A percentile compares a stretch with the other conserved stretches of the same genome.
phyloP scores from a whole-genome alignment of 306 rosid species.

The Dalbergia cultrata region DNA sequence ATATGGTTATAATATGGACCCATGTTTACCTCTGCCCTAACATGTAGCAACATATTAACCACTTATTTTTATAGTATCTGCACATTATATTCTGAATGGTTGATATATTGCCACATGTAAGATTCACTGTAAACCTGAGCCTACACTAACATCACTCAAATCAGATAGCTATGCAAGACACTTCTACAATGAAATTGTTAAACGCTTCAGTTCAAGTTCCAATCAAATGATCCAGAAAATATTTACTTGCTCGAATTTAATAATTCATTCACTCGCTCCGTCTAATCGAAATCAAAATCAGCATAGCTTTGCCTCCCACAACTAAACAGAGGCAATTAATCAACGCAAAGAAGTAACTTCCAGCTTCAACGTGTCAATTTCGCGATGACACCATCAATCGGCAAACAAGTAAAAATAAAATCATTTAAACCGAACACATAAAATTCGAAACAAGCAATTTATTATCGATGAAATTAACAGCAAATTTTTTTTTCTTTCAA shows the following conservation, averaged over 20 bases:
- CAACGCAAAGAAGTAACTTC: not conserved
- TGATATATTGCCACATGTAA: too few species aligned
- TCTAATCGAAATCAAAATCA: constrained; percentile 9
- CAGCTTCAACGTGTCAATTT: not conserved
- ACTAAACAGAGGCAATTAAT: not conserved
- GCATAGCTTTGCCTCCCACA: not conserved
- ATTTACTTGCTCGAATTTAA: not conserved
- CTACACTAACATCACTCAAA: too few species aligned
- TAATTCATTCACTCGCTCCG: constrained; percentile 1
- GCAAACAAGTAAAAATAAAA: not conserved
- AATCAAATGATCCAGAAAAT: constrained; percentile 6
- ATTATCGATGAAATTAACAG: not conserved
- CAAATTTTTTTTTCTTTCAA: not conserved
- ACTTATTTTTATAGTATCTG: too few species aligned
- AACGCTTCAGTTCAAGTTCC: not conserved
- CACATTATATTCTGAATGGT: too few species aligned
- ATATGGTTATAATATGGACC: too few species aligned
- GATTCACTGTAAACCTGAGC: too few species aligned
- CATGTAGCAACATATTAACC: too few species aligned
- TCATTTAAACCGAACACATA: not conserved
- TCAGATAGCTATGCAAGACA: too few species aligned
- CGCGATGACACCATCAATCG: not conserved
- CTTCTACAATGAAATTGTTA: too few species aligned
- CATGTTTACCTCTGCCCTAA: too few species aligned
- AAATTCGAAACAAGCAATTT: constrained; percentile 14